phyloP scores from a whole-genome alignment of 305 asterid genomes.

The Lippia alba region DNA sequence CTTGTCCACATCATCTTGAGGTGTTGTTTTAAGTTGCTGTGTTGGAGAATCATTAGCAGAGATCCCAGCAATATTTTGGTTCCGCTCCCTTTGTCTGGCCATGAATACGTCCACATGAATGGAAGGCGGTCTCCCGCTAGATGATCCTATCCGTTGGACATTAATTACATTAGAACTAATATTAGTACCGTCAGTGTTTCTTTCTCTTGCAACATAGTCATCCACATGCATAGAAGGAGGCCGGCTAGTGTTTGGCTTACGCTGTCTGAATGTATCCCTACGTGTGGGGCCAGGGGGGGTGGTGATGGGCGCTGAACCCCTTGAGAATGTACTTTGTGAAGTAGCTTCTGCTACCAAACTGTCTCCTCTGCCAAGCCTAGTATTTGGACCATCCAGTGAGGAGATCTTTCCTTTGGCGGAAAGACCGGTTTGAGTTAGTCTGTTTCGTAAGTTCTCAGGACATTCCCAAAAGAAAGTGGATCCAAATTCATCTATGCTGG shows the following conservation, averaged over 20 bases:
- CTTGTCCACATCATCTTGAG: slow-evolving; percentile 64
- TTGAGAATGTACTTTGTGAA: slow-evolving; percentile 67
- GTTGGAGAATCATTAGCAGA: slow-evolving; percentile 52
- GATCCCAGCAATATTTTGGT: slow-evolving; percentile 46
- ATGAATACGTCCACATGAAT: slow-evolving; percentile 95
- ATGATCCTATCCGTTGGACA: slow-evolving; percentile 57
- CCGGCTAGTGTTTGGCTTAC: slow-evolving; percentile 97
- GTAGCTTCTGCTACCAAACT: slow-evolving; percentile 56
- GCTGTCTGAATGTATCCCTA: slow-evolving; percentile 92
- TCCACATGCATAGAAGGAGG: slow-evolving; percentile 99
- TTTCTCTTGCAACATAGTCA: slow-evolving; percentile 85
- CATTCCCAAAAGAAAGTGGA: slow-evolving; percentile 86
- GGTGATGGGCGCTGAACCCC: slow-evolving; percentile 65
- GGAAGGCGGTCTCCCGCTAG: slow-evolving; percentile 86
- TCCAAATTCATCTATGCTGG: slow-evolving; percentile 58
- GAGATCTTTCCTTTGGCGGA: slow-evolving; percentile 69
- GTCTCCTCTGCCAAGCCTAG: slow-evolving; percentile 77
- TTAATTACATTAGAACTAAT: slow-evolving; percentile 67
- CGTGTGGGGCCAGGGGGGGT: slow-evolving; percentile 81
- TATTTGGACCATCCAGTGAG: slow-evolving; percentile 65
- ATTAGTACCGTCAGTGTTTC: slow-evolving; percentile 68
- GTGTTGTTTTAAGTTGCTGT: slow-evolving; percentile 44
- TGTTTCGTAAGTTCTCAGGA: slow-evolving; percentile 88
- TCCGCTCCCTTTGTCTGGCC: slow-evolving; percentile 94
- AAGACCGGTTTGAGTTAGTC: slow-evolving; percentile 69